Evolutionary conservation across 2,329 filamentous ascomycete genomes (phyloP), one percentile per base, ranked within the genome.

Genomic region (Aspergillus latus): DNA sequence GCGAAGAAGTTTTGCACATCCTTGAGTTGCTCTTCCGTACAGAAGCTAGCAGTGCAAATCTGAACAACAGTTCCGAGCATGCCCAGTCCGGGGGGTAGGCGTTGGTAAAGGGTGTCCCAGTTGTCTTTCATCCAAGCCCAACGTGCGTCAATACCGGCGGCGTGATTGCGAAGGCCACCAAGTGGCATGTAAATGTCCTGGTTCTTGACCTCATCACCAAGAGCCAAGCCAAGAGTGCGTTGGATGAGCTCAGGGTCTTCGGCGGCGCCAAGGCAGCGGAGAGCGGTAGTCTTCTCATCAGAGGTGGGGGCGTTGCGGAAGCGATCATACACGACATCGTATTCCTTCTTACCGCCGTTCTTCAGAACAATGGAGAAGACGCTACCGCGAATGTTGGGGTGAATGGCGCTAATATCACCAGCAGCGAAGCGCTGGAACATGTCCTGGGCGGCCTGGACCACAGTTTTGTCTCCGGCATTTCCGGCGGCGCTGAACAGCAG

Each of bases 131-230:
- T 81, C 89, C 90, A 97, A 15, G 73, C 75, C 82, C 89, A 97
- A 56, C 96, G 82, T 6, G 89, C 89, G 56, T 89, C 80, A 54
- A 96, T 88, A 64, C 93, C 93, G 43, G 86, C 85, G 6, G 85
- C 78, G 70, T 95, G 90, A 52, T 84, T 84, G 57, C 92, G 85
- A 29, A 97, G 83, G 7, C 89, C 89, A 34, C 85, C 84, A 39
- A 94, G 84, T 1, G 93, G 92, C 71, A 96, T 86, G 77, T 96
- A 97, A 62, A 97, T 87, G 73, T 97, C 93, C 74, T 97, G 93
- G 62, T 89, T 91, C 80, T 95, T 96, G 75, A 97, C 88, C 64
- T 96, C 88, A 59, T 87, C 85, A 71, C 86, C 85, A 56, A 92
- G 82, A 32, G 92, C 82, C 61, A 97, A 80, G 30, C 79, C 83